Evolutionary conservation across 495 filamentous ascomycete species (phyloP).

Genomic region (Thermothielavioides terrestris): DNA sequence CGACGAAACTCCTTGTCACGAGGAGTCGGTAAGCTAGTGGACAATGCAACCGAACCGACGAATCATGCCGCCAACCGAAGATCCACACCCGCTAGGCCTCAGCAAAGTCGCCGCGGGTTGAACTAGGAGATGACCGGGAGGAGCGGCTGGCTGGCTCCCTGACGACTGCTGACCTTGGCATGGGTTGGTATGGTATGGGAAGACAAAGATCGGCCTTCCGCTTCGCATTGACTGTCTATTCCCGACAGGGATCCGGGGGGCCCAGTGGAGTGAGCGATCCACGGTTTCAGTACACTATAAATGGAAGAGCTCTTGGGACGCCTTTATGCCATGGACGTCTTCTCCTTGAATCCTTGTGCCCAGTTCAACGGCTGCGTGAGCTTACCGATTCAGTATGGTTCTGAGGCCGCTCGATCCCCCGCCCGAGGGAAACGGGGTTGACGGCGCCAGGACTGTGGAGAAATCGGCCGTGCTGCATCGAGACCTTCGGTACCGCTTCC

Average conservation of each 20-base stretch:
- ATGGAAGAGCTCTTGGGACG: background rate
- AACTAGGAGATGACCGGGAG: background rate
- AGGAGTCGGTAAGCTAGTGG: constrained; percentile 15
- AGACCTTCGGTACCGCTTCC: constrained; percentile 22
- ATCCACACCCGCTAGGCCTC: constrained; percentile 12
- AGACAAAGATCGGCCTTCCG: background rate
- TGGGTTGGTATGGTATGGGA: no score
- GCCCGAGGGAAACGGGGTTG: background rate
- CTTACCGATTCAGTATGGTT: constrained; percentile 15
- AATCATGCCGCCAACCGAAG: constrained; percentile 25
- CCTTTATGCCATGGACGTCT: background rate
- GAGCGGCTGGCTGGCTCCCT: background rate
- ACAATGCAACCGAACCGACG: constrained; percentile 13
- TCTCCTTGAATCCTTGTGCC: background rate
- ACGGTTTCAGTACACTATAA: constrained; percentile 7
- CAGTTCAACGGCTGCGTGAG: background rate
- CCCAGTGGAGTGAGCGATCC: background rate
- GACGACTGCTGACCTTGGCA: constrained; percentile 4
- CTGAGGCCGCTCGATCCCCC: constrained; percentile 9
- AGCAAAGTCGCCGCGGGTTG: no score
- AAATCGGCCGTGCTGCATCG: constrained; percentile 31
- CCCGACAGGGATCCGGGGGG: constrained; percentile 4
- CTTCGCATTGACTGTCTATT: constrained; percentile 8
- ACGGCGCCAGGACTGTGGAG: background rate
- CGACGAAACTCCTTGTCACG: constrained; percentile 9